Evolutionary conservation across 2,329 filamentous ascomycete genomes (phyloP).

Genomic region (Camptophora hylomeconis): DNA sequence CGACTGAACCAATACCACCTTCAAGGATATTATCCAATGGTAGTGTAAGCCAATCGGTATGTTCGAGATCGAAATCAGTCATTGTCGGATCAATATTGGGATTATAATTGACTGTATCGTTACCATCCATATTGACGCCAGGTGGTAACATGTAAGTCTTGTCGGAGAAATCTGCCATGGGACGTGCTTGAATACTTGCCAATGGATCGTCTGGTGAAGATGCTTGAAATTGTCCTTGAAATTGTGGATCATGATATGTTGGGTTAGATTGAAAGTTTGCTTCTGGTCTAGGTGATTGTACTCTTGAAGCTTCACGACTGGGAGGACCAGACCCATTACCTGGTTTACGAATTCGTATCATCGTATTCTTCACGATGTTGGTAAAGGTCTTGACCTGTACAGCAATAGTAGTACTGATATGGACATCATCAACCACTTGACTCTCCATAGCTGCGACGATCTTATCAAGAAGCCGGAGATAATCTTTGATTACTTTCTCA

Average conservation of each 20-base stretch:
- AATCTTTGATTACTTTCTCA: slow-evolving; percentile 48
- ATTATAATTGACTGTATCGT: slow-evolving; percentile 14
- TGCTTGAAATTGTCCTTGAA: slow-evolving; percentile 13
- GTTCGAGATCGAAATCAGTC: slow-evolving; percentile 7
- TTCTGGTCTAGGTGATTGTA: slow-evolving; percentile 11
- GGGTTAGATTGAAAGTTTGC: too few relatives aligned
- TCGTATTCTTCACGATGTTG: slow-evolving; percentile 14
- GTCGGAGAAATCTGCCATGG: slow-evolving; percentile 16
- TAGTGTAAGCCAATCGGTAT: slow-evolving; percentile 48
- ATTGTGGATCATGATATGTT: slow-evolving; percentile 11
- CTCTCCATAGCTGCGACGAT: slow-evolving; percentile 46
- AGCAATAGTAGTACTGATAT: slow-evolving; percentile 49
- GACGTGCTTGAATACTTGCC: slow-evolving; percentile 14
- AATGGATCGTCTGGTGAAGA: slow-evolving; percentile 15
- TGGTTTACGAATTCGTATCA: slow-evolving; percentile 16
- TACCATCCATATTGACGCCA: slow-evolving; percentile 14
- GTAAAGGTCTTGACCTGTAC: slow-evolving; percentile 46
- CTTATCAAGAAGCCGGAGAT: slow-evolving; percentile 43
- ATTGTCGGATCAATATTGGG: slow-evolving; percentile 10
- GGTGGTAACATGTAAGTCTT: slow-evolving; percentile 17
- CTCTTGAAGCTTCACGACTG: slow-evolving; percentile 25
- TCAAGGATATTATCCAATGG: slow-evolving; percentile 48
- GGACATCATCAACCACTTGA: slow-evolving; percentile 53
- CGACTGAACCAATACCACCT: slow-evolving; percentile 29
- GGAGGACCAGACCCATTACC: slow-evolving; percentile 19